Evolutionary conservation across 768 basidiomycete genomes (phyloP).

Genomic region (Phaeolepiota aurea): DNA sequence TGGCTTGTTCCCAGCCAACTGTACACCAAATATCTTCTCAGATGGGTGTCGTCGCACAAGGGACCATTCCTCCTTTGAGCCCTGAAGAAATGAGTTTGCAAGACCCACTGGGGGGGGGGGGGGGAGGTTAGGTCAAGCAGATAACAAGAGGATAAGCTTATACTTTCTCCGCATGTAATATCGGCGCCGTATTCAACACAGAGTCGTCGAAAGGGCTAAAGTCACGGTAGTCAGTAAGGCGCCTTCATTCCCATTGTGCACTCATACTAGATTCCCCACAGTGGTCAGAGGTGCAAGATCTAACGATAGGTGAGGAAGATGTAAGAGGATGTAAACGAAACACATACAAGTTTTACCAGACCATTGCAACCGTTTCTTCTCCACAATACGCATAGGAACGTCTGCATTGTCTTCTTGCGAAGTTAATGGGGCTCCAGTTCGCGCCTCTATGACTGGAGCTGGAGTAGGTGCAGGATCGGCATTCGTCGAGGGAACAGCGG

Average conservation of each 20-base stretch:
- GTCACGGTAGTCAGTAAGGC: too few relatives aligned
- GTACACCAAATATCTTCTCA: constrained; percentile 83
- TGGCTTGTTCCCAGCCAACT: constrained; percentile 87
- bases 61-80: constrained; percentile 93
- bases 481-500: constrained; percentile 1
- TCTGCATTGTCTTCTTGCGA: constrained; percentile 55
- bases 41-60: constrained; percentile 83
- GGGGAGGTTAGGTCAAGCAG: constrained; percentile 2
- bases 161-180: constrained; percentile 93
- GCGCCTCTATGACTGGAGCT: constrained; percentile 19
- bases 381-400: constrained; percentile 57
- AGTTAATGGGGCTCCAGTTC: constrained; percentile 22
- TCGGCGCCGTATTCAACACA: constrained; percentile 85
- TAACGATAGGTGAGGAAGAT: constrained; percentile 7
- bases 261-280: constrained; percentile 82
- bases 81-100: constrained; percentile 81
- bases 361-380: constrained; percentile 89
- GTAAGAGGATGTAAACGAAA: background rate
- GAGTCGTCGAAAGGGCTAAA: constrained; percentile 84
- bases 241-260: too few relatives aligned
- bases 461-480: constrained; percentile 1
- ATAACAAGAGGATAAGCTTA: constrained; percentile 11
- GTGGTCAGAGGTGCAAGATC: constrained; percentile 75
- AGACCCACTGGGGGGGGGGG: constrained; percentile 62
- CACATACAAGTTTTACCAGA: constrained; percentile 73